Evolutionary conservation across 331 rosid genomes (phyloP), one percentile per base, ranked within the genome.

Genomic region (Telfairia occidentalis): DNA sequence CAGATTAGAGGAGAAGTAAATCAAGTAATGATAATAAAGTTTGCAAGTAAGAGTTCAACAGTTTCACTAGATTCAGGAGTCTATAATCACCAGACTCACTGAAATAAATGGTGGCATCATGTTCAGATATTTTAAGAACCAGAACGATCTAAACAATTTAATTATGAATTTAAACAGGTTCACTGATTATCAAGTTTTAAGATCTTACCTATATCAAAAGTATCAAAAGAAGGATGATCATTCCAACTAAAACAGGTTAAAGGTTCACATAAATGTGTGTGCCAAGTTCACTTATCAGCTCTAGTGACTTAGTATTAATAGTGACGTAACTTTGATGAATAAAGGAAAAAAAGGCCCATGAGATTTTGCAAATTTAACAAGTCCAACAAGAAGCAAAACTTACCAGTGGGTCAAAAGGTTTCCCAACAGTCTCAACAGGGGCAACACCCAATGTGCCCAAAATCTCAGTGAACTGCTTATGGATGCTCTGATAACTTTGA

Each of bases 401-500:
- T 85, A 93, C 98, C 97, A 87, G 77, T 15, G 98, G 98, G 80
- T 93, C 96, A 83, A 93, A 93, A 79, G 95, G 89, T 37, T 66
- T 86, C 76, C 98, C 98, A 80, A 88, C 83, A 4, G 97, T 87
- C 84, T 91, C 96, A 78, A 93, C 89, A 23, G 89, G 85, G 57
- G 81, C 90, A 77, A 93, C 98, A 29, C 96, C 92, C 30, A 93
- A 88, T 15, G 96, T 84, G 81, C 71, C 80, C 54, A 93, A 86
- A 75, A 91, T 88, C 85, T 93, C 98, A 16, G 29, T 59, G 75
- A 93, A 93, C 79, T 93, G 98, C 81, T 89, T 93, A 84, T 80
- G 87, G 78, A 93, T 93, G 83, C 95, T 91, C 79, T 91, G 98
- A 77, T 93, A 93, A 84, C 98, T 93, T 79, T 85, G 90, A 83